Conservation (phyloP, 164 flowering plant species). For the Saururus chinensis region DNA sequence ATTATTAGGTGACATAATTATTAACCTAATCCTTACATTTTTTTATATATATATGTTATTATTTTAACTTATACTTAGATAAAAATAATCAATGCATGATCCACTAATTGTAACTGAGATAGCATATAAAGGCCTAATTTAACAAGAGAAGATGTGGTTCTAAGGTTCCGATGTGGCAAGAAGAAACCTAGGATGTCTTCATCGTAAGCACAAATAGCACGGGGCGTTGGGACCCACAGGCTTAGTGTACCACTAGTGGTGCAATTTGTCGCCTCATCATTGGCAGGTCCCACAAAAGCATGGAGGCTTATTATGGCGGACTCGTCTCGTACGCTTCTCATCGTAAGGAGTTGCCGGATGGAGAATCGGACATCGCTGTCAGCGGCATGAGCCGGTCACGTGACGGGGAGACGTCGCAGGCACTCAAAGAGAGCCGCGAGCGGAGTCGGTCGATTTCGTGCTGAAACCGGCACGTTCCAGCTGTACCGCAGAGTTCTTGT, state of each 20-base stretch:
- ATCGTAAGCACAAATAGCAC: too few relatives aligned
- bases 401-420: not conserved
- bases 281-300: too few relatives aligned
- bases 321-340: not conserved
- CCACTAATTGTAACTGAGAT: not conserved
- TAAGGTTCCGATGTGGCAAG: too few relatives aligned
- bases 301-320: not conserved
- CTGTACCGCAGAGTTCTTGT: not conserved
- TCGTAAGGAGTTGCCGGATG: not conserved
- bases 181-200: too few relatives aligned
- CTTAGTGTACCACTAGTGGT: not conserved
- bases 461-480: not conserved
- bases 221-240: too few relatives aligned
- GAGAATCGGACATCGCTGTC: not conserved
- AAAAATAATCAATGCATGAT: not conserved
- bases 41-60: too few relatives aligned
- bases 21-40: not conserved
- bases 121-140: too few relatives aligned
- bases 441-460: not conserved
- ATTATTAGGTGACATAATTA: too few relatives aligned
- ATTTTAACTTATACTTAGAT: too few relatives aligned
- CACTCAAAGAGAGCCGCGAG: conserved; percentile 9
- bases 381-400: not conserved
- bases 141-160: too few relatives aligned
- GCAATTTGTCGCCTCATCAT: too few relatives aligned